Evolutionary conservation across 345 rosid species (phyloP), one percentile per base, ranked within the genome.

Genomic region (Barbarea vulgaris): DNA sequence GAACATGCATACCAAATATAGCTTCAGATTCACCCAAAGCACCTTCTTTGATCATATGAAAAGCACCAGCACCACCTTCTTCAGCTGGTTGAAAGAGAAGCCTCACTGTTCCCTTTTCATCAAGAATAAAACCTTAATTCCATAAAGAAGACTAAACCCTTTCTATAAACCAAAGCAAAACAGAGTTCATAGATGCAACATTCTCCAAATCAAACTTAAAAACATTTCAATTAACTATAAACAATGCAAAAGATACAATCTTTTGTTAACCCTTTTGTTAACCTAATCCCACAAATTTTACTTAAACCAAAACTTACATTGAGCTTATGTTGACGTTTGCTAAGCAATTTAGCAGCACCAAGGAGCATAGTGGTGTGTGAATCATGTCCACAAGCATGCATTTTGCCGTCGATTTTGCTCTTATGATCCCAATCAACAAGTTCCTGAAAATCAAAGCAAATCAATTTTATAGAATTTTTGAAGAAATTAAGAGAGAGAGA

Each of bases 331-430:
- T 88, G 78, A 37, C 89, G 91, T 72, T 85, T 86, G 76, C 77
- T 81, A 70, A 94, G 97, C 80, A 91, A 81, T 80, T 90, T 91
- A 19, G 97, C 96, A 56, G 97, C 95, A 28, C 98, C 98, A 39
- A 94, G 95, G 21, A 90, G 90, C 93, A 88, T 94, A 1, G 98
- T 83, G 6, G 95, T 85, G 59, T 88, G 96, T 18, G 87, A 84
- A 77, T 94, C 96, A 46, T 91, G 96, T 0, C 97, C 98, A 36
- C 97, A 91, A 5, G 84, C 95, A 55, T 94, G 97, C 98, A 94
- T 91, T 77, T 74, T 84, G 2, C 96, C 92, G 54, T 88, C 87
- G 34, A 83, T 76, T 77, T 86, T 90, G 76, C 97, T 88, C 89
- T 82, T 91, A 44, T 90, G 87, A 78, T 90, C 89, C 97, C 98